These are phyloP conservation scores for Begonia loranthoides DNA, from an alignment of 306 rosid species.

Conservation along the genomic window DNA sequence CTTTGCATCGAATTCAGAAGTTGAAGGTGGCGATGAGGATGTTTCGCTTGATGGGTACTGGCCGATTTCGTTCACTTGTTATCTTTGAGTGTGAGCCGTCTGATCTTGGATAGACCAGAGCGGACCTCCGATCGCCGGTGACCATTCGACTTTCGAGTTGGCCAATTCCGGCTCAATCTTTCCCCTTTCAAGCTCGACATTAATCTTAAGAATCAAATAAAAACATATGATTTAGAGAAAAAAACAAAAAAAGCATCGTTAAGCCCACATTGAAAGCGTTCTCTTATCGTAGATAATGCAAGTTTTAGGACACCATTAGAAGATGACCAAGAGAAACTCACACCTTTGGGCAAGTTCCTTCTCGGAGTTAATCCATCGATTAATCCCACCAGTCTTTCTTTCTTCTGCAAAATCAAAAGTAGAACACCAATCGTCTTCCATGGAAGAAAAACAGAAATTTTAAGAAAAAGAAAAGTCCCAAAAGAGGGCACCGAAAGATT, in stretches of 20 bases:
- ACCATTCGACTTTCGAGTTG: neutral
- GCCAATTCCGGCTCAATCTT: neutral
- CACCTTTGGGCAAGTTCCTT: conserved; percentile 18
- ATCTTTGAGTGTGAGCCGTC: conserved; percentile 1
- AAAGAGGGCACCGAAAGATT: neutral
- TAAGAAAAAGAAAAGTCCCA: neutral
- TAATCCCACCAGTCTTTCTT: conserved; percentile 19
- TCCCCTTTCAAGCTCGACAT: neutral
- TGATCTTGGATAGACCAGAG: conserved; percentile 4
- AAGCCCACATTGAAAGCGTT: no score
- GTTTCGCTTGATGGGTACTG: neutral
- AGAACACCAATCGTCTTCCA: neutral
- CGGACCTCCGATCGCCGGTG: conserved; percentile 3
- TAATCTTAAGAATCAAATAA: neutral
- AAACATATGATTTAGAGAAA: neutral
- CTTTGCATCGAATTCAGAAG: conserved; percentile 3
- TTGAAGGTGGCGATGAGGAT: conserved; percentile 2
- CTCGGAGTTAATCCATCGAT: conserved; percentile 14
- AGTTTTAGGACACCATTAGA: neutral
- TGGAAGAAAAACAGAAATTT: neutral
- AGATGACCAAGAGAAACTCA: conserved; percentile 16
- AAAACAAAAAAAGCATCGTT: neutral
- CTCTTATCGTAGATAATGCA: neutral
- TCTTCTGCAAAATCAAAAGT: conserved; percentile 21
- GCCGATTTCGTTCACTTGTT: conserved; percentile 6